These are phyloP conservation scores for Myriosclerotinia scirpicola DNA, from an alignment of 2,329 filamentous ascomycete species.

Conservation along the genomic window DNA sequence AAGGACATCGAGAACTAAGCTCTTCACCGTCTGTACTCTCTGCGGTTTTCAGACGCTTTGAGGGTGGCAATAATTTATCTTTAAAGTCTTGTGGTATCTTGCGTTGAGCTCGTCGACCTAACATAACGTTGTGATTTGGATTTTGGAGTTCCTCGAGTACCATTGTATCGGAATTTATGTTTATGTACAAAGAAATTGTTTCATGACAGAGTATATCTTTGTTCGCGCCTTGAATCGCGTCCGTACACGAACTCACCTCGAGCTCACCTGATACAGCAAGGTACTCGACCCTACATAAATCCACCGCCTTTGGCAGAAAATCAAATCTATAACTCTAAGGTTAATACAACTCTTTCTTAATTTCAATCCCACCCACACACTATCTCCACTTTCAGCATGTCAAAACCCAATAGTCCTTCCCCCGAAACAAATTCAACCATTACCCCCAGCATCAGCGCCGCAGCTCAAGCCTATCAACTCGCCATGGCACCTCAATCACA, in stretches of 20 bases:
- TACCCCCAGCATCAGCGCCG: slow-evolving; percentile 32
- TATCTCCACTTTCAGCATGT: slow-evolving; percentile 27
- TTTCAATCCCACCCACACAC: slow-evolving; percentile 3
- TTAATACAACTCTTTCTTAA: slow-evolving; percentile 14
- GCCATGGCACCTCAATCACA: slow-evolving; percentile 35
- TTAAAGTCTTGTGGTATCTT: slow-evolving; percentile 33
- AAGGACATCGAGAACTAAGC: slow-evolving; percentile 8
- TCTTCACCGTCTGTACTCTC: slow-evolving; percentile 32
- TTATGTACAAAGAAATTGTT: slow-evolving; percentile 6
- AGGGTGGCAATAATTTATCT: slow-evolving; percentile 30
- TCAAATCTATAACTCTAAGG: too few species aligned
- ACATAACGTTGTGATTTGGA: slow-evolving; percentile 33
- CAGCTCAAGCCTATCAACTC: slow-evolving; percentile 36
- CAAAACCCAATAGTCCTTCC: slow-evolving; percentile 27
- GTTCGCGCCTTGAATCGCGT: slow-evolving; percentile 3
- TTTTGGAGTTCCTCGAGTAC: slow-evolving; percentile 28
- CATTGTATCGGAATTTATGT: slow-evolving; percentile 24
- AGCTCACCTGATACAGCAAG: too few species aligned
- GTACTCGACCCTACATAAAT: too few species aligned
- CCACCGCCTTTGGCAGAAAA: slow-evolving; percentile 18
- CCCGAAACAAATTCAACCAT: slow-evolving; percentile 20
- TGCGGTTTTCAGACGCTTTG: slow-evolving; percentile 37
- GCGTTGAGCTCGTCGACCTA: slow-evolving; percentile 33
- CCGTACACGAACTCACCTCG: slow-evolving; percentile 15
- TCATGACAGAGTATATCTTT: neutral